Conservation (phyloP, 768 basidiomycete genomes). For the Myochromella boudieri region DNA sequence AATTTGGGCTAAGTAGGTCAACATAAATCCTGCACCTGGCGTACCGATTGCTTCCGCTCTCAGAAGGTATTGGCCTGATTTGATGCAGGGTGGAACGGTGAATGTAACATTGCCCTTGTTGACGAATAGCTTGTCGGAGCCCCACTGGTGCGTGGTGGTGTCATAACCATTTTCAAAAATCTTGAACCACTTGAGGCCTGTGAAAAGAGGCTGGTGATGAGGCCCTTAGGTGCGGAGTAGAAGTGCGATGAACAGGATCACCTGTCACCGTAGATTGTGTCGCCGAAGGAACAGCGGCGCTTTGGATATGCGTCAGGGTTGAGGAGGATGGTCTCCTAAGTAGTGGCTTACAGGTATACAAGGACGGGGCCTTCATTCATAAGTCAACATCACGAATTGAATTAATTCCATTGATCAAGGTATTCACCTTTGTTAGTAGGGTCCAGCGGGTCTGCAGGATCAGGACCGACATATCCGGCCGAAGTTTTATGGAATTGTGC, state of each 20-base stretch:
- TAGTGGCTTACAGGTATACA: constrained; percentile 31
- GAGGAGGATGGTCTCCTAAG: neutral
- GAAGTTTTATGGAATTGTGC: constrained; percentile 42
- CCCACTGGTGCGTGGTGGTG: constrained; percentile 32
- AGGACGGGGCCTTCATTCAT: constrained; percentile 36
- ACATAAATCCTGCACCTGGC: too few relatives aligned
- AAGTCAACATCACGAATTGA: constrained; percentile 15
- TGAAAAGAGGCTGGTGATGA: neutral
- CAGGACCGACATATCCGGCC: constrained; percentile 31
- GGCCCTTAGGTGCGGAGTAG: neutral
- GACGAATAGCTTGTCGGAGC: constrained; percentile 37
- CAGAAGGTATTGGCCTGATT: constrained; percentile 40
- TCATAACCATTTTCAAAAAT: constrained; percentile 33
- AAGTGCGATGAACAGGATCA: neutral
- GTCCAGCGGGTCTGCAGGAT: constrained; percentile 41
- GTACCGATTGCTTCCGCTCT: constrained; percentile 42
- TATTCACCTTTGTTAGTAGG: constrained; percentile 37
- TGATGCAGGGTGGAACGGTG: constrained; percentile 39
- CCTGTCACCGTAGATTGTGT: constrained; percentile 34
- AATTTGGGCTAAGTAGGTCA: too few relatives aligned
- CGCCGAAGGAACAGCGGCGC: constrained; percentile 39
- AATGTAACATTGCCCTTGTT: constrained; percentile 44
- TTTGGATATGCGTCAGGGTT: constrained; percentile 16
- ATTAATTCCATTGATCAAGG: neutral
- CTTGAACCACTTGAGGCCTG: constrained; percentile 48